Evolutionary conservation across 768 basidiomycete genomes (phyloP), one percentile per base, ranked within the genome.

Genomic region (Lentinula lateritia): DNA sequence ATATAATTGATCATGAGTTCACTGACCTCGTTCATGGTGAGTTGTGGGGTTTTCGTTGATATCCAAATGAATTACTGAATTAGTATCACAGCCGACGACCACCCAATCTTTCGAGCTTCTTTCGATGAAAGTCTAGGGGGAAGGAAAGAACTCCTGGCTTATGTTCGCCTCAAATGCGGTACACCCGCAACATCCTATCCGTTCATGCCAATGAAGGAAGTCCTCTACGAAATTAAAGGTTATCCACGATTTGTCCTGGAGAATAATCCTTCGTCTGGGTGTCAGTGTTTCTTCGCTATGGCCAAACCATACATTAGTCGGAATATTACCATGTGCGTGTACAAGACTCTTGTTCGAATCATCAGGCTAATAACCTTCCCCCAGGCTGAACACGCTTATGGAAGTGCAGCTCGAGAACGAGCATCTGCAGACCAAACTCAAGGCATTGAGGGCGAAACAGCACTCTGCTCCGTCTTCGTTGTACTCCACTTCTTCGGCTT

Each of bases 331-430:
- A 85, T 87, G 89, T 88, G 70, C 60, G 82, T 73, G 28, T 36
- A 32, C 34, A 54, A 28, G 50, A 4, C 32, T 23, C 34, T 46
- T 18, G 10, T 35, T 9, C 34, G 10, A 35, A n/a, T 50, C 0
- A 62, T 10, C 23, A 58, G 20, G 45, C 36, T 48, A 23, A 59
- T 50, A 45, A 39, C 52, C 15, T 28, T 35, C 8, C 23, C 10
- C 48, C 60, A 91, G 90, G 82, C 73, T 90, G 35, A 83, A 88
- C 64, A 84, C 86, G 0, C 84, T 87, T 65, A 67, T 97, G 39
- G 94, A 96, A 68, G 82, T 96, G 54, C 95, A 93, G 72, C 77
- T 88, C 60, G 93, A 95, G 74, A 94, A 97, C 71, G 89, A 92
- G 71, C 82, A 86, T 13, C 73, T 97, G 45, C 81, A 89, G 65